phyloP scores from a whole-genome alignment of 306 rosid genomes.

The Pyrus bretschneideri region DNA sequence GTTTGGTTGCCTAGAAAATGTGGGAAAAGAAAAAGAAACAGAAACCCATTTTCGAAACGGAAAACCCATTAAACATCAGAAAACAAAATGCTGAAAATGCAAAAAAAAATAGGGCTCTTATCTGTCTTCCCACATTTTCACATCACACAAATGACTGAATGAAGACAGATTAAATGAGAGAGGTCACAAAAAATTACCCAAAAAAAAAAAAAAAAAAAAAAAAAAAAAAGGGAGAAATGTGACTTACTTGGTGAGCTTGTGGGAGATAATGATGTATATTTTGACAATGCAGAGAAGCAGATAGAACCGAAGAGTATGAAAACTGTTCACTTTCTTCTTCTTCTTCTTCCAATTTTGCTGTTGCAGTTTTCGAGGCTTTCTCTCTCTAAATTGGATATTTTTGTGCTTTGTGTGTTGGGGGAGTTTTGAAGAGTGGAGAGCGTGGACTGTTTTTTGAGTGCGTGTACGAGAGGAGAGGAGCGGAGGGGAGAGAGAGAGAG shows the following conservation, averaged over 20 bases:
- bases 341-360: not conserved
- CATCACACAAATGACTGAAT: not conserved
- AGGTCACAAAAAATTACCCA: not conserved
- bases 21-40: slow-evolving; percentile 1
- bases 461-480: not conserved
- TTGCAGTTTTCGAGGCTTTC: slow-evolving; percentile 18
- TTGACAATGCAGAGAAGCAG: not conserved
- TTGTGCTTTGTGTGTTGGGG: not conserved
- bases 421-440: not conserved
- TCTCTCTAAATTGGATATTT: not conserved
- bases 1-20: slow-evolving; percentile 21
- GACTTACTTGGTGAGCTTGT: not conserved
- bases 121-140: slow-evolving; percentile 13
- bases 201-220: too few relatives aligned
- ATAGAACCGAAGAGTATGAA: not conserved
- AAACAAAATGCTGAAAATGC: not conserved
- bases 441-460: not conserved
- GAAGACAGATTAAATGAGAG: not conserved
- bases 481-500: not conserved
- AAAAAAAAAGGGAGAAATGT: not conserved
- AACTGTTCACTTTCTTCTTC: not conserved
- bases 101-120: not conserved
- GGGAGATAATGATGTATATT: not conserved
- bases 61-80: not conserved
- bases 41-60: not conserved